These are phyloP conservation scores for Lagerstroemia speciosa DNA, from an alignment of 345 rosid species.

Conservation along the genomic window DNA sequence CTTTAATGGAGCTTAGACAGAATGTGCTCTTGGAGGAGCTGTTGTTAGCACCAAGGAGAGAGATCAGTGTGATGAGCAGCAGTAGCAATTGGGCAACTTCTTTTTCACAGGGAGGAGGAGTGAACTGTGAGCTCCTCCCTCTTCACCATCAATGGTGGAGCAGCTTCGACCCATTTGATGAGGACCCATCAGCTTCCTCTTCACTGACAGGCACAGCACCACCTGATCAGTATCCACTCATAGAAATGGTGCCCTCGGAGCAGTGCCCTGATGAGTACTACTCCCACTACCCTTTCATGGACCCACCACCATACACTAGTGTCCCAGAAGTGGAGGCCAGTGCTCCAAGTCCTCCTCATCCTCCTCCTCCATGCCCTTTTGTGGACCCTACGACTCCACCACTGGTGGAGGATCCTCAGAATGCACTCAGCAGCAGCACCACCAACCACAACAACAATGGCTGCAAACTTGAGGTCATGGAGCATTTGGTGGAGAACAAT, in stretches of 20 bases:
- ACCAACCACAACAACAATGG: background rate
- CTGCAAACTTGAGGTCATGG: conserved; percentile 2
- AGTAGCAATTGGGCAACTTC: conserved; percentile 73
- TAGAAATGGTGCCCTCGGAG: background rate
- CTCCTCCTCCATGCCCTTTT: background rate
- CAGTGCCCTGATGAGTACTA: background rate
- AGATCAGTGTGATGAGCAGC: conserved; percentile 68
- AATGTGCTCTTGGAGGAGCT: conserved; percentile 68
- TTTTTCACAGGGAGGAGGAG: conserved; percentile 49
- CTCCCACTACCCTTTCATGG: conserved; percentile 5
- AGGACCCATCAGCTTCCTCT: background rate
- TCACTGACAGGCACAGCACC: background rate
- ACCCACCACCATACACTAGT: background rate
- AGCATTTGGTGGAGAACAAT: background rate
- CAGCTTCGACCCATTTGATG: background rate
- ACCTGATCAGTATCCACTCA: background rate
- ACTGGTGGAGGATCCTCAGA: background rate
- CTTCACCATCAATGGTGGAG: conserved; percentile 12
- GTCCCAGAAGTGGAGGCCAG: background rate
- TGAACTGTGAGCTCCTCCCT: background rate
- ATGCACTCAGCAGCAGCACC: background rate
- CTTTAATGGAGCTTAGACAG: conserved; percentile 53
- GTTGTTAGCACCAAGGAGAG: conserved; percentile 44
- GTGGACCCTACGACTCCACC: background rate
- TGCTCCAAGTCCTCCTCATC: background rate